phyloP scores from a whole-genome alignment of 2,329 filamentous ascomycete genomes.

The Exophiala calicioides region DNA sequence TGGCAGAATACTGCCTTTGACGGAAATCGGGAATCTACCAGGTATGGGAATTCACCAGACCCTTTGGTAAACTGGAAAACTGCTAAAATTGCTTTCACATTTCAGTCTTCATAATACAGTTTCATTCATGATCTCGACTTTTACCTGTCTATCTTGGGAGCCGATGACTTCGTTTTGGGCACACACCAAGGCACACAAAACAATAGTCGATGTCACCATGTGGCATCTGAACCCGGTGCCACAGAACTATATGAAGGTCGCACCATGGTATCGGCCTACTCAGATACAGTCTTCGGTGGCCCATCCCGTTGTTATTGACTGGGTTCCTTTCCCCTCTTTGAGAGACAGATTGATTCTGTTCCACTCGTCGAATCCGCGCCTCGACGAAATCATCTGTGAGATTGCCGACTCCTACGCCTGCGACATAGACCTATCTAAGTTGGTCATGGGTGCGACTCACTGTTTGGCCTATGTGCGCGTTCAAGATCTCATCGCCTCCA shows the following conservation, averaged over 20 bases:
- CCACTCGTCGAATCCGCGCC: conserved; percentile 7
- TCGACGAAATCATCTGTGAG: conserved; percentile 14
- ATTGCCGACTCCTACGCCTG: conserved; percentile 8
- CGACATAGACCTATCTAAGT: conserved; percentile 3
- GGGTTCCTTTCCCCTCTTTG: conserved; percentile 6
- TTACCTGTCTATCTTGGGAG: conserved; percentile 5
- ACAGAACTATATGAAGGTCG: background rate
- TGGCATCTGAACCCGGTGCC: conserved; percentile 1
- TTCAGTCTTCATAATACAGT: background rate
- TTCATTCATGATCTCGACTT: conserved; percentile 10
- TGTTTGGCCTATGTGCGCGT: conserved; percentile 1
- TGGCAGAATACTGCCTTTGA: background rate
- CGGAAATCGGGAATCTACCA: background rate
- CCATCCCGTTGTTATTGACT: conserved; percentile 5
- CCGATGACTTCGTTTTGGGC: conserved; percentile 2
- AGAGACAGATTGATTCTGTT: conserved; percentile 7
- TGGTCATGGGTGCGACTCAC: background rate
- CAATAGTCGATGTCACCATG: conserved; percentile 1
- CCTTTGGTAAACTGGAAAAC: too few species aligned
- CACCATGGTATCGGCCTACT: conserved; percentile 4
- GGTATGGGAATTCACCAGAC: background rate
- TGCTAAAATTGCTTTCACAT: too few species aligned
- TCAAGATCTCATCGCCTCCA: background rate
- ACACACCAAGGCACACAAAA: conserved; percentile 1
- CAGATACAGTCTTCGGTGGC: conserved; percentile 1